Percentiles rank a stretch among this genome's conserved stretches.
Evolutionary conservation across 2,329 filamentous ascomycete species (phyloP).

Genomic region (Pseudocercospora vitis): DNA sequence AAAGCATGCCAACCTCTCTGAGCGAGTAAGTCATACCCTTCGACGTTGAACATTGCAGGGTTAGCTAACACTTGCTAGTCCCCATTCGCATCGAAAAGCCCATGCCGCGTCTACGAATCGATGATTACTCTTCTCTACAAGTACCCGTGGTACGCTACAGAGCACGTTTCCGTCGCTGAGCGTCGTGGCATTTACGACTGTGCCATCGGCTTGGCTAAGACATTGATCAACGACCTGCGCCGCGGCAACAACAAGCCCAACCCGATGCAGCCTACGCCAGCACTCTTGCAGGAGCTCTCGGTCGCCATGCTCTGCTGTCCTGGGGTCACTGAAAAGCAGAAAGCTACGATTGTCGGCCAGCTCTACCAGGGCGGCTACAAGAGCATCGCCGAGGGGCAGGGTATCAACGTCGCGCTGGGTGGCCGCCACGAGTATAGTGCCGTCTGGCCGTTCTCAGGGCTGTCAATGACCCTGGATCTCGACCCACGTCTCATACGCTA

Average conservation of each 20-base stretch:
- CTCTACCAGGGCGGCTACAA: slow-evolving; percentile 25
- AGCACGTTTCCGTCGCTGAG: slow-evolving; percentile 49
- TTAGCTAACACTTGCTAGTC: slow-evolving; percentile 40
- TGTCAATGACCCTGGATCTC: slow-evolving; percentile 28
- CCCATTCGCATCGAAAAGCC: slow-evolving; percentile 50
- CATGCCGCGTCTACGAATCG: slow-evolving; percentile 55
- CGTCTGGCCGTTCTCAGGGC: slow-evolving; percentile 37
- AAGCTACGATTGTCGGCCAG: slow-evolving; percentile 25
- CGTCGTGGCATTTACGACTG: slow-evolving; percentile 48
- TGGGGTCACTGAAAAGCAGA: slow-evolving; percentile 39
- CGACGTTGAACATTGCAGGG: neutral
- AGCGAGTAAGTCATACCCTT: slow-evolving; percentile 48
- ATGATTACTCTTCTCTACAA: slow-evolving; percentile 55
- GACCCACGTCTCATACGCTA: slow-evolving; percentile 31
- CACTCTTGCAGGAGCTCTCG: slow-evolving; percentile 36
- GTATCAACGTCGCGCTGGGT: slow-evolving; percentile 31
- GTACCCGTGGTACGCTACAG: slow-evolving; percentile 53
- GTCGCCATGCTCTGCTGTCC: slow-evolving; percentile 35
- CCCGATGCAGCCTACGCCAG: slow-evolving; percentile 24
- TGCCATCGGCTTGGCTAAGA: slow-evolving; percentile 27
- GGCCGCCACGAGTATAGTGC: slow-evolving; percentile 22
- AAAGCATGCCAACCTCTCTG: slow-evolving; percentile 51
- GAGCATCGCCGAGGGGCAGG: slow-evolving; percentile 22
- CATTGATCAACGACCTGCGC: slow-evolving; percentile 30
- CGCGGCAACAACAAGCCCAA: slow-evolving; percentile 16